Evolutionary conservation across 768 basidiomycete species (phyloP).

Genomic region (Termitomyces sp.): DNA sequence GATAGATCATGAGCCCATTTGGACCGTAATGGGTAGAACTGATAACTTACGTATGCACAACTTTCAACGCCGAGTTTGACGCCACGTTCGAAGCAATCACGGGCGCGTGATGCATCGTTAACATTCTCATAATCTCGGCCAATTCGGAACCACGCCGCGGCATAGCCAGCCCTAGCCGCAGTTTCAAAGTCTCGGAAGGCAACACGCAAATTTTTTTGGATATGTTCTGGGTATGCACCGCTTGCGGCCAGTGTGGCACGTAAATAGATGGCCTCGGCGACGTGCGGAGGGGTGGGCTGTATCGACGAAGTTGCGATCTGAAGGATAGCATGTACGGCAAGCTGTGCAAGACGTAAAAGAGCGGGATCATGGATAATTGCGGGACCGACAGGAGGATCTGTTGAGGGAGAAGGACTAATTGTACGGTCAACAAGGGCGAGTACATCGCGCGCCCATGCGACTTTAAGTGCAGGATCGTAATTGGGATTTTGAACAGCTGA

Average conservation of each 20-base stretch:
- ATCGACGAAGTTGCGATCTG: slow-evolving; percentile 39
- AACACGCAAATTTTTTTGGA: slow-evolving; percentile 63
- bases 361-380: slow-evolving; percentile 54
- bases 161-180: slow-evolving; percentile 74
- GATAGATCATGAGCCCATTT: background rate
- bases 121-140: slow-evolving; percentile 92
- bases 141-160: slow-evolving; percentile 86
- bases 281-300: slow-evolving; percentile 33
- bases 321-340: slow-evolving; percentile 65
- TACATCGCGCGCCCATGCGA: slow-evolving; percentile 84
- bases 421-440: slow-evolving; percentile 67
- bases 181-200: slow-evolving; percentile 91
- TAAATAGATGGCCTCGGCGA: slow-evolving; percentile 74
- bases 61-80: slow-evolving; percentile 70
- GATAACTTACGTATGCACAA: slow-evolving; percentile 70
- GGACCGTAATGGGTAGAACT: slow-evolving; percentile 1
- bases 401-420: slow-evolving; percentile 29
- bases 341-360: slow-evolving; percentile 54
- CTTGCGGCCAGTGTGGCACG: slow-evolving; percentile 71
- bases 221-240: slow-evolving; percentile 65
- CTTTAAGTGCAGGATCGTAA: slow-evolving; percentile 56
- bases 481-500: slow-evolving; percentile 48
- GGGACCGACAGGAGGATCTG: slow-evolving; percentile 49
- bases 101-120: slow-evolving; percentile 68
- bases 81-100: slow-evolving; percentile 85